Conservation (phyloP, 1,284 basidiomycete species). For the Megacollybia platyphylla region DNA sequence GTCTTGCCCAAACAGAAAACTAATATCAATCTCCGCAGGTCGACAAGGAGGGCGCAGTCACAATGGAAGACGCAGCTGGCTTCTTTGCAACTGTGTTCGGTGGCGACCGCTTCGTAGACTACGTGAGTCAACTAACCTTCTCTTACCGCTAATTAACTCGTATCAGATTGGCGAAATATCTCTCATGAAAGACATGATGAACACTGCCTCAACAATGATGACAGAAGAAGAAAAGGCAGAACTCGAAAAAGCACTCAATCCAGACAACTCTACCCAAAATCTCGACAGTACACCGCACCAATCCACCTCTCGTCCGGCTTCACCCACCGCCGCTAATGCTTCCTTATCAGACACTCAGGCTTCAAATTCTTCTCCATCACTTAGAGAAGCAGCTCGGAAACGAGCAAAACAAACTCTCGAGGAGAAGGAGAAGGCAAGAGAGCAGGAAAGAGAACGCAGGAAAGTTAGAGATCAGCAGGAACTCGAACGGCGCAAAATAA, state of each 20-base stretch:
- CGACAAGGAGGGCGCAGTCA: slow-evolving; percentile 57
- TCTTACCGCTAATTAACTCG: background rate
- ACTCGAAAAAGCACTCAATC: slow-evolving; percentile 61
- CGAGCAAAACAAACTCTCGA: slow-evolving; percentile 65
- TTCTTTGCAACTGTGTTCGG: slow-evolving; percentile 92
- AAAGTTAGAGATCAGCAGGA: slow-evolving; percentile 62
- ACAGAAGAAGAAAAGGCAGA: slow-evolving; percentile 88
- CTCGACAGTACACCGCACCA: slow-evolving; percentile 6
- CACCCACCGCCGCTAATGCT: background rate
- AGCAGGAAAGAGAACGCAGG: slow-evolving; percentile 60
- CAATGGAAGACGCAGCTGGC: slow-evolving; percentile 78
- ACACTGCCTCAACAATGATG: slow-evolving; percentile 69
- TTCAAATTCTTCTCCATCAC: slow-evolving; percentile 2
- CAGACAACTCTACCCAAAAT: slow-evolving; percentile 2
- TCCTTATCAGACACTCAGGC: slow-evolving; percentile 1
- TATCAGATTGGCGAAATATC: slow-evolving; percentile 83
- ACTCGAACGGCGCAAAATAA: slow-evolving; percentile 63
- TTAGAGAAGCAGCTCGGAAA: slow-evolving; percentile 37
- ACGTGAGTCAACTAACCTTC: slow-evolving; percentile 38
- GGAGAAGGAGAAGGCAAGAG: slow-evolving; percentile 73
- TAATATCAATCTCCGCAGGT: slow-evolving; percentile 21
- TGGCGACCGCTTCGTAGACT: slow-evolving; percentile 77
- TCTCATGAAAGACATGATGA: slow-evolving; percentile 84
- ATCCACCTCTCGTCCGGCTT: background rate
- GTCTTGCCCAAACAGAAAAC: background rate